Conservation (phyloP, 306 rosid genomes). For the Lotus japonicus region DNA sequence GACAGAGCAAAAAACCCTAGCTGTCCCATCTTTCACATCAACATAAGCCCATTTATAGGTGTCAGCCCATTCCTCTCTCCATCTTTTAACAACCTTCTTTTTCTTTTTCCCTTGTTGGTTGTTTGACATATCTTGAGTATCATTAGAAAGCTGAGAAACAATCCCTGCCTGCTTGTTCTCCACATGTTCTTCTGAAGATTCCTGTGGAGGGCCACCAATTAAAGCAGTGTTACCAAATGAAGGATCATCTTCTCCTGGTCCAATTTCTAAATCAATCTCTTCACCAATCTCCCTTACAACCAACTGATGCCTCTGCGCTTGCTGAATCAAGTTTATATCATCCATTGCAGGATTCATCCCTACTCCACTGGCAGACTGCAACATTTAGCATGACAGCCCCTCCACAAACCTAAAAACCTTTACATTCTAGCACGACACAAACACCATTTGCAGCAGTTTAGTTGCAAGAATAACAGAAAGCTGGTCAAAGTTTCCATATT, state of each 20-base stretch:
- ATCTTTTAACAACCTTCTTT: conserved; percentile 86
- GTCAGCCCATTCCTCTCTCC: conserved; percentile 98
- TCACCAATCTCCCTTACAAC: conserved; percentile 78
- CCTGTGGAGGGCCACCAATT: conserved; percentile 58
- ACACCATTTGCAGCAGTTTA: neutral
- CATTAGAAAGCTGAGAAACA: conserved; percentile 62
- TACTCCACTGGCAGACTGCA: conserved; percentile 47
- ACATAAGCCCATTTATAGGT: conserved; percentile 93
- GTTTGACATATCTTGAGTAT: conserved; percentile 69
- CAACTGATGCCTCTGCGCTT: conserved; percentile 77
- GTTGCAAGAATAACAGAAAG: neutral
- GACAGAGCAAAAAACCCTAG: conserved; percentile 79
- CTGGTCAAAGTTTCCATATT: neutral
- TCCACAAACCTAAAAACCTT: conserved; percentile 16
- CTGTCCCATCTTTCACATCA: conserved; percentile 81
- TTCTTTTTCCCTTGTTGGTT: conserved; percentile 56
- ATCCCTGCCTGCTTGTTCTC: conserved; percentile 64
- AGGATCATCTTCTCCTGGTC: conserved; percentile 83
- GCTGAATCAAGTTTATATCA: conserved; percentile 84
- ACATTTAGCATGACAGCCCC: conserved; percentile 71
- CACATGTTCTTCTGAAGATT: conserved; percentile 66
- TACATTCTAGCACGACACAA: conserved; percentile 11
- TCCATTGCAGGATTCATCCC: conserved; percentile 83
- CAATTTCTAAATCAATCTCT: conserved; percentile 84
- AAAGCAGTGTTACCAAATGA: conserved; percentile 60